Evolutionary conservation across 371 early-diverging fungal species (phyloP), one percentile per base, ranked within the genome.

Genomic region (Mortierella sp.): DNA sequence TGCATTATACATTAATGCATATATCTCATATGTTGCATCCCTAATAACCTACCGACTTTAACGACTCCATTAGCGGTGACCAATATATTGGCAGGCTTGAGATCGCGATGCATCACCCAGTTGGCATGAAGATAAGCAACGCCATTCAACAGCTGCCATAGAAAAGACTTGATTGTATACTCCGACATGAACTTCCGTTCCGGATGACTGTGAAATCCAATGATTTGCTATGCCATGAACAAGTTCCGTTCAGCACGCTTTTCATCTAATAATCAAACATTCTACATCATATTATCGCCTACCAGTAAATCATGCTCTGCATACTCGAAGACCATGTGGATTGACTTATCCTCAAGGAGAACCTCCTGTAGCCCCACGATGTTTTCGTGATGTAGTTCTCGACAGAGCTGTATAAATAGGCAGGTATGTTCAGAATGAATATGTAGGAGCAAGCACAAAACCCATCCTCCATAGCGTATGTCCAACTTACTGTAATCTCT

Each of bases 281-380:
- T 17, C n/a, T 0, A 13, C 15, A 40, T 15, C 7, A 47, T 5
- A 22, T 47, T 17, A n/a, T 47, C 7, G n/a, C 82, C 57, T 88
- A 93, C 95, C 84, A 96, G 83, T 53, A 97, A 89, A 82, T 97
- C 98, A 84, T 96, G 95, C 73, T 97, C 98, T 15, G 96, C 94
- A 76, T 95, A 97, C 63, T 96, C 96, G 87, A 97, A 94, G 17
- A 97, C 93, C 96, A 97, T 96, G 70, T 93, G 93, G 45, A 97
- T 96, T 0, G 95, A 93, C 70, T 95, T 92, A 79, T 97, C 96
- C 66, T 96, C 95, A 40, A 96, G 79, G 6, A 96, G 64, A 0
- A 97, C 96, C 74, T 97, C 96, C 82, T 93, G 90, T 32, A 97
- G 84, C 34, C 87, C 86, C 15, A 96, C 88, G 43, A 96, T 87